Evolutionary conservation across 2,329 filamentous ascomycete genomes (phyloP), one percentile per base, ranked within the genome.

Genomic region (Aspergillus ibericus): DNA sequence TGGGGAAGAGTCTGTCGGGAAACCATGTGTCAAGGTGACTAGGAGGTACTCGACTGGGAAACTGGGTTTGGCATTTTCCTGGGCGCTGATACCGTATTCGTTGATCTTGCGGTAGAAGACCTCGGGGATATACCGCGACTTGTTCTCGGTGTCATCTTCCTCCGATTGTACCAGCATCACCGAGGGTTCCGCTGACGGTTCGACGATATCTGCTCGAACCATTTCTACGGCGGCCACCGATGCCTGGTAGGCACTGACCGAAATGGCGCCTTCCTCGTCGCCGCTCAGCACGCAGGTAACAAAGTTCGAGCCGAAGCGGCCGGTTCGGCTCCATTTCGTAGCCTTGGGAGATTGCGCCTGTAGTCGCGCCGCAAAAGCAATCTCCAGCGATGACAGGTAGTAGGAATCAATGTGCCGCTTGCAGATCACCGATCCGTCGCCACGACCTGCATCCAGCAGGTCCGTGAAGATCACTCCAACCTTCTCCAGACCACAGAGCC

Each of bases 1-100:
- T 12, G 93, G 92, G 56, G 87, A 88, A 4, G 91, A 85, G 46
- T 87, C 82, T 53, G 88, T 91, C 2, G 95, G 95, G 79, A 99
- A 98, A 59, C 95, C 95, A 72, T 99, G 93, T 0, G 95, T 99
- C 63, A 99, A 83, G 8, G 95, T 98, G 61, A 98, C 91, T 57
- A 98, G 88, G 34, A 99, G 84, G 74, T 98, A 99, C 73, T 99
- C 95, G 50, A 97, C 93, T 0, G 95, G 95, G 74, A 99, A 99
- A 47, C 90, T 88, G 0, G 95, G 95, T 73, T 97, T 98, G 22
- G 95, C 95, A 68, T 96, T 98, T 75, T 98, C 92, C 73, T 97
- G 95, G 7, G 98, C 95, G 67, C 93, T 96, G 63, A 90, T 91
- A 34, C 93, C 93, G 72, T 99, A 96, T 74, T 99, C 93, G 75